Conservation (phyloP, 2,329 filamentous ascomycete species). For the Fusarium pseudocircinatum region DNA sequence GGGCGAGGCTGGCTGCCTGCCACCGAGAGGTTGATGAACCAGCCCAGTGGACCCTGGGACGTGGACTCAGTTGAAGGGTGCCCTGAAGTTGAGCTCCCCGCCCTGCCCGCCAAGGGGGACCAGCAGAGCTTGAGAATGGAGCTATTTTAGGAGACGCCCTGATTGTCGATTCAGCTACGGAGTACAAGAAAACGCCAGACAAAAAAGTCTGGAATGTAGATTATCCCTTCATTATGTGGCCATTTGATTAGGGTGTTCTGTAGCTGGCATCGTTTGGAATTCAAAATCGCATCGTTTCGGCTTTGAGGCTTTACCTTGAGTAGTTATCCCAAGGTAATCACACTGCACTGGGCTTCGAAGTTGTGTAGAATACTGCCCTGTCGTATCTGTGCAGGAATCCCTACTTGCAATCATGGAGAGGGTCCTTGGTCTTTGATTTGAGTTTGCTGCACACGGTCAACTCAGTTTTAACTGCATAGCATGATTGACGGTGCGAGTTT, state of each 20-base stretch:
- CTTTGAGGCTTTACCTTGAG: conserved; percentile 7
- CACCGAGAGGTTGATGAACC: neutral
- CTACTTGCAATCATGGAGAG: neutral
- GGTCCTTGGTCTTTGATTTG: neutral
- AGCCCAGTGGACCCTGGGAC: neutral
- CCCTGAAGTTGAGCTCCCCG: neutral
- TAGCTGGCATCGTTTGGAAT: conserved; percentile 24
- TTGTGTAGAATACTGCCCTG: neutral
- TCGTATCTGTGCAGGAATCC: neutral
- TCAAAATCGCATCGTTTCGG: conserved; percentile 15
- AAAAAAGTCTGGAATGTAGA: conserved; percentile 30
- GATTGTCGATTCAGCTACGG: neutral
- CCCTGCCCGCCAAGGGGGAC: conserved; percentile 5
- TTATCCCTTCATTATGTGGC: conserved; percentile 18
- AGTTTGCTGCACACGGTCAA: neutral
- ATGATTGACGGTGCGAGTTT: neutral
- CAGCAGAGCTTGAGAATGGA: conserved; percentile 19
- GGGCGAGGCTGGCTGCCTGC: conserved; percentile 11
- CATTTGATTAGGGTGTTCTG: conserved; percentile 17
- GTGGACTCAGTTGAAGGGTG: conserved; percentile 4
- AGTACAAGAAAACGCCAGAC: conserved; percentile 22
- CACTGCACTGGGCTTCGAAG: neutral
- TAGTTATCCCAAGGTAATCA: conserved; percentile 12
- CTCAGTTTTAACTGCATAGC: neutral
- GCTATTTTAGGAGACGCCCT: conserved; percentile 31